Percentiles rank a stretch among this genome's conserved stretches.
Evolutionary conservation across 2,329 filamentous ascomycete genomes (phyloP).

Genomic region (Penicillium sp.): DNA sequence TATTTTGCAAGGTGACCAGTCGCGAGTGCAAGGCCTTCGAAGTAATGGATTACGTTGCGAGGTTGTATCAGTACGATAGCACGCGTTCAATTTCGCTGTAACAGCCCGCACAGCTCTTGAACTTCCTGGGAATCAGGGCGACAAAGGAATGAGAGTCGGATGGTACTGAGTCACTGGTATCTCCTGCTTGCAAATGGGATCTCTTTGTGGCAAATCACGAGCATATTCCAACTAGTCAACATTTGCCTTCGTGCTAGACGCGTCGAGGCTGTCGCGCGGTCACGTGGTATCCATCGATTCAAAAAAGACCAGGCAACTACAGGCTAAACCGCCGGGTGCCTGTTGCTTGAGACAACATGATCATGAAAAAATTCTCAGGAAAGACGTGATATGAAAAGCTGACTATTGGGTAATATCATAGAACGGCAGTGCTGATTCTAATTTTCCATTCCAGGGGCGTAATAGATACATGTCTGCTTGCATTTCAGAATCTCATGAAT

Average conservation of each 20-base stretch:
- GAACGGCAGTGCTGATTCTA: not conserved
- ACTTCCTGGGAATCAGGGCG: not conserved
- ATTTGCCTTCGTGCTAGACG: slow-evolving; percentile 29
- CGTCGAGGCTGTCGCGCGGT: slow-evolving; percentile 42
- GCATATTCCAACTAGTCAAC: slow-evolving; percentile 11
- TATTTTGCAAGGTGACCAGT: slow-evolving; percentile 10
- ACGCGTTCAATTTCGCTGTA: slow-evolving; percentile 18
- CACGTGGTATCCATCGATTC: slow-evolving; percentile 36
- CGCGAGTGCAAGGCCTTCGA: not conserved
- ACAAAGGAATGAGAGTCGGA: not conserved
- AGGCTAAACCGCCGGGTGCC: not conserved
- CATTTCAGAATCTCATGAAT: not conserved
- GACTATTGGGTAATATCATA: no score
- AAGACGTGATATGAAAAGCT: no score
- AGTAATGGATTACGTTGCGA: not conserved
- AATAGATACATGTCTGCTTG: slow-evolving; percentile 4
- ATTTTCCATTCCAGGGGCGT: not conserved
- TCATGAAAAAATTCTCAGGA: not conserved
- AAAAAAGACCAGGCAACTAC: slow-evolving; percentile 15
- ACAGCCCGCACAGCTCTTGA: not conserved
- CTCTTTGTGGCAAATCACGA: slow-evolving; percentile 30
- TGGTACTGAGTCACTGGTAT: slow-evolving; percentile 15
- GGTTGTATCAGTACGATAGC: slow-evolving; percentile 10
- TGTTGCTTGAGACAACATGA: not conserved
- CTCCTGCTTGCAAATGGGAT: not conserved